Conservation (phyloP, 2,329 filamentous ascomycete species). For the Aspergillus terreus region DNA sequence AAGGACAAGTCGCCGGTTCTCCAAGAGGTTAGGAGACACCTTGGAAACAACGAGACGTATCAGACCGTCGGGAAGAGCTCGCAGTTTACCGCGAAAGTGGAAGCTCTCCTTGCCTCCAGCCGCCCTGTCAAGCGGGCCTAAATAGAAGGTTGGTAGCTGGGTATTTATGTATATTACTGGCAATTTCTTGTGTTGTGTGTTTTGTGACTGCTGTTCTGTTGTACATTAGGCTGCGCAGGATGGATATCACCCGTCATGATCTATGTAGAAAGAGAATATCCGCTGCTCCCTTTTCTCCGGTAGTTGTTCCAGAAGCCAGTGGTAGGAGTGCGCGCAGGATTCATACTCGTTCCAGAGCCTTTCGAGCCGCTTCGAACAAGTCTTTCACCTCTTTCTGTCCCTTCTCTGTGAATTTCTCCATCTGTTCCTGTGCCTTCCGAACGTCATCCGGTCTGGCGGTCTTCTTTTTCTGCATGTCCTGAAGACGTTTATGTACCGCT, state of each 20-base stretch:
- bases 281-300: not conserved
- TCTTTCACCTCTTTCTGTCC: slow-evolving; percentile 46
- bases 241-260: too few relatives aligned
- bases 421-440: slow-evolving; percentile 43
- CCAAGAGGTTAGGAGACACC: slow-evolving; percentile 30
- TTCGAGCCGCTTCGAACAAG: slow-evolving; percentile 41
- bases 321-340: too few relatives aligned
- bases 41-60: slow-evolving; percentile 42
- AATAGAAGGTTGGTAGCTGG: not conserved
- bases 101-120: slow-evolving; percentile 30
- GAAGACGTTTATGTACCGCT: slow-evolving; percentile 42
- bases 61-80: slow-evolving; percentile 32
- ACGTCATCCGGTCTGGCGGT: slow-evolving; percentile 43
- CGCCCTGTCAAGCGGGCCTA: slow-evolving; percentile 25
- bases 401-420: slow-evolving; percentile 47
- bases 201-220: not conserved
- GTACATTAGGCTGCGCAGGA: not conserved
- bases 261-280: not conserved
- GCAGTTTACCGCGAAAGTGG: slow-evolving; percentile 36
- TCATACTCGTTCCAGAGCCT: slow-evolving; percentile 34
- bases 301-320: not conserved
- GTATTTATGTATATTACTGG: slow-evolving; percentile 8
- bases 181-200: slow-evolving; percentile 5
- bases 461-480: slow-evolving; percentile 43
- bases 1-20: slow-evolving; percentile 25